Base-by-base conservation (phyloP, 2,329 filamentous ascomycete genomes). In the Neurospora sp. region DNA sequence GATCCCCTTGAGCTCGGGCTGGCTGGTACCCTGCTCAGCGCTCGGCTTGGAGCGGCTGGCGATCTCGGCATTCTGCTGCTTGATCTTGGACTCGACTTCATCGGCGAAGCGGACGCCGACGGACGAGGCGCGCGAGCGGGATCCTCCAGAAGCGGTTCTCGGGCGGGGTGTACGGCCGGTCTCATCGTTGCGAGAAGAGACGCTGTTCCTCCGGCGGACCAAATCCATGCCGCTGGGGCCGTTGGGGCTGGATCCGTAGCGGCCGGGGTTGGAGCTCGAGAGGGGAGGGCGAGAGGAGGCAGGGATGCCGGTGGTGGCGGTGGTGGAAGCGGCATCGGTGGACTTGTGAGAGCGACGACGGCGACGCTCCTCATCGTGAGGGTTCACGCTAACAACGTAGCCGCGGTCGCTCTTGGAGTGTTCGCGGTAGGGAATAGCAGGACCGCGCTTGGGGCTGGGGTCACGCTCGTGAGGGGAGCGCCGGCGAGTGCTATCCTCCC, bases 1-100 rank as follows among this genome's bases (percentile, higher is more conserved):
- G 62, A 79, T 79, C 5, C 76, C 74, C 74, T 78, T 79, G 38
- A 76, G 72, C 68, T 75, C 73, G 36, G 71, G 68, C 23, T 74
- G 72, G 67, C 72, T 70, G 23, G 42, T 19, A 68, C 70, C 40
- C 39, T 11, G 68, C 11, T 62, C 52, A 6, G 42, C 69, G 66
- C n/a, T 66, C 66, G 67, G 68, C 42, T 73, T 73, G 43, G 76
- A 74, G 7, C 78, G 77, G 66, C 66, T 71, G 58, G 71, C 69
- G 71, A 79, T 79, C 70, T 75, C 74, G 66, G 74, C 76, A 69
- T 79, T 79, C 10, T 79, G 78, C 40, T 70, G 52, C 66, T 71
- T 73, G 10, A 72, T 72, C 70, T 67, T 70, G 66, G 66, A 74
- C 70, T 71, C 71, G 72, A 76, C 70, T 68, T 78, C 71, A 72